phyloP scores from a whole-genome alignment of 257 asterid genomes.

The Eucommia ulmoides region DNA sequence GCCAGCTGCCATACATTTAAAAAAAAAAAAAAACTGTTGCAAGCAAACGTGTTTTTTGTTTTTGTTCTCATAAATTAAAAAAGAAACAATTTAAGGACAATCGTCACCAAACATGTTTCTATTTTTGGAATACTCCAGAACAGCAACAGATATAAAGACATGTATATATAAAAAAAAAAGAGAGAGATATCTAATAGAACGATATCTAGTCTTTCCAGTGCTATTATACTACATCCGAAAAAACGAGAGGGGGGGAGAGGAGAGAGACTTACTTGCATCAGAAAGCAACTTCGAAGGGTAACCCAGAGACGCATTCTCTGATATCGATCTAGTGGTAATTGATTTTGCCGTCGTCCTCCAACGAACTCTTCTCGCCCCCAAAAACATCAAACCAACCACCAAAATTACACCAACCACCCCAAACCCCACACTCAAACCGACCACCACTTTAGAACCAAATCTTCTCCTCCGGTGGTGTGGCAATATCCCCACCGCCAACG shows the following conservation, averaged over 20 bases:
- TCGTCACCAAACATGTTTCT: too few relatives aligned
- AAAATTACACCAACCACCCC: slow-evolving; percentile 39
- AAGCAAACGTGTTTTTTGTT: too few relatives aligned
- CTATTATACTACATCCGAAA: not conserved
- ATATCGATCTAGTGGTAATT: slow-evolving; percentile 21
- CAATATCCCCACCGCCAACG: slow-evolving; percentile 71
- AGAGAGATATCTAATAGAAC: too few relatives aligned
- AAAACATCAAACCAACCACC: slow-evolving; percentile 23
- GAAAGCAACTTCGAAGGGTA: slow-evolving; percentile 60
- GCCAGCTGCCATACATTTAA: too few relatives aligned
- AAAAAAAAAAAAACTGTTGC: too few relatives aligned
- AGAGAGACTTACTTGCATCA: slow-evolving; percentile 62
- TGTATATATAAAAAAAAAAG: too few relatives aligned
- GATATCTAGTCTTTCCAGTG: too few relatives aligned
- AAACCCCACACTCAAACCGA: slow-evolving; percentile 42
- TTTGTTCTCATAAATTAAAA: too few relatives aligned
- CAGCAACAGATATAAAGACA: too few relatives aligned
- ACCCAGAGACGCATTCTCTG: slow-evolving; percentile 38
- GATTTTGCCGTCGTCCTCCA: slow-evolving; percentile 19
- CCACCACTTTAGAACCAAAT: slow-evolving; percentile 22
- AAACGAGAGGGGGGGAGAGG: not conserved
- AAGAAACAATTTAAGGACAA: too few relatives aligned
- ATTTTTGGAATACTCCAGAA: too few relatives aligned
- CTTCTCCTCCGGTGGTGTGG: slow-evolving; percentile 40
- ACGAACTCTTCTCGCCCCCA: slow-evolving; percentile 32